phyloP scores from a whole-genome alignment of 352 stramenopile species.

The Plasmopara halstedii region DNA sequence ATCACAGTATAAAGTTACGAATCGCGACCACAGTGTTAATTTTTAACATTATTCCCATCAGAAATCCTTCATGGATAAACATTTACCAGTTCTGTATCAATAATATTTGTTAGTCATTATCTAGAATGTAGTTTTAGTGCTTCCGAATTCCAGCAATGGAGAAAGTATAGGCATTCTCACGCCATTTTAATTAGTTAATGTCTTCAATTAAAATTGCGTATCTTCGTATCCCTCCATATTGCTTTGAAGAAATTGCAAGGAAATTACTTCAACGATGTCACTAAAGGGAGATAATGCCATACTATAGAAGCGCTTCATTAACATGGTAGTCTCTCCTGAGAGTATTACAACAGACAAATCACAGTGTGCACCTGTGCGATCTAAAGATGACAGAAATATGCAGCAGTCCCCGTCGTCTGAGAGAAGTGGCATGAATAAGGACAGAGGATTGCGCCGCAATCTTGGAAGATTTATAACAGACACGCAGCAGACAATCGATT shows the following conservation, averaged over 20 bases:
- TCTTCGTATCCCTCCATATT: neutral
- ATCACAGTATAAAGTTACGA: no score
- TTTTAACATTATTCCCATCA: no score
- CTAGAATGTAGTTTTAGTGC: no score
- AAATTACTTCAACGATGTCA: neutral
- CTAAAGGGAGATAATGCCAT: slow-evolving; percentile 18
- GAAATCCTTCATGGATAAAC: no score
- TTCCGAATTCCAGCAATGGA: no score
- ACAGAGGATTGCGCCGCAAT: slow-evolving; percentile 18
- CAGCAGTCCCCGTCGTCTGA: neutral
- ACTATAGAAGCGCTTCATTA: slow-evolving; percentile 8
- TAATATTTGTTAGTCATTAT: no score
- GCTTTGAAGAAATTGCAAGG: no score
- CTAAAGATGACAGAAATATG: neutral
- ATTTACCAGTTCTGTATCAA: no score
- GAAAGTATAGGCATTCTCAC: no score
- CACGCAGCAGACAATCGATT: slow-evolving; percentile 47
- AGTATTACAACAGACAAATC: neutral
- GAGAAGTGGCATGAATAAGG: neutral
- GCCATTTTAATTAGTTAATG: no score
- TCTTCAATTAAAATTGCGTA: no score
- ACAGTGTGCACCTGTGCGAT: neutral
- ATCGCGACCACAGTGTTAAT: no score
- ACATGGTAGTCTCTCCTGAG: neutral
- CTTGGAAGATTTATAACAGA: slow-evolving; percentile 28